phyloP scores from a whole-genome alignment of 2,329 filamentous ascomycete species.

The Macroventuria anomochaeta region DNA sequence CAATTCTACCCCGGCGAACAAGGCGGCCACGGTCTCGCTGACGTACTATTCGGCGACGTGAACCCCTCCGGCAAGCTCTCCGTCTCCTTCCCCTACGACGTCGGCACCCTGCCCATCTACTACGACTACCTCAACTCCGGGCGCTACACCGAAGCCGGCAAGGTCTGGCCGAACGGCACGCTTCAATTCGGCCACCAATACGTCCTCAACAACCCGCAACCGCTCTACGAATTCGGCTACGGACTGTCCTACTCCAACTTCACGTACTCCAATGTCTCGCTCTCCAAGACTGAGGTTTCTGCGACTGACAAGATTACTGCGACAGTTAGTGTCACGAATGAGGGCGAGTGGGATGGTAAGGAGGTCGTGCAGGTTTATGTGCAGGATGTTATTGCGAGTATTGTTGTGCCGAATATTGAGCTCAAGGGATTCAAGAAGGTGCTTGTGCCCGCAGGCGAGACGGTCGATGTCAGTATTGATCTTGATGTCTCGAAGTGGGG shows the following conservation, averaged over 20 bases:
- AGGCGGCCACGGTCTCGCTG: constrained; percentile 70
- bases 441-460: constrained; percentile 64
- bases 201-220: constrained; percentile 64
- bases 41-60: constrained; percentile 66
- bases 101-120: constrained; percentile 72
- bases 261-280: constrained; percentile 61
- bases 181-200: constrained; percentile 70
- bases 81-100: constrained; percentile 70
- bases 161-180: constrained; percentile 63
- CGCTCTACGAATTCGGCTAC: constrained; percentile 71
- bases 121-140: constrained; percentile 76
- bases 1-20: constrained; percentile 78
- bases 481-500: constrained; percentile 60
- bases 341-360: constrained; percentile 61
- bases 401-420: constrained; percentile 69
- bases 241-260: constrained; percentile 71
- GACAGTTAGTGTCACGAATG: constrained; percentile 68
- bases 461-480: constrained; percentile 60
- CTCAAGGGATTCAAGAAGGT: constrained; percentile 74
- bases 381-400: constrained; percentile 65
- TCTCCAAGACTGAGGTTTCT: constrained; percentile 58
- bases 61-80: constrained; percentile 71
- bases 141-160: constrained; percentile 61
- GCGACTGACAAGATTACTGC: constrained; percentile 64
- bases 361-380: constrained; percentile 75